Evolutionary conservation across 768 basidiomycete genomes (phyloP), one percentile per base, ranked within the genome.

Genomic region (Tulasnella sp.): DNA sequence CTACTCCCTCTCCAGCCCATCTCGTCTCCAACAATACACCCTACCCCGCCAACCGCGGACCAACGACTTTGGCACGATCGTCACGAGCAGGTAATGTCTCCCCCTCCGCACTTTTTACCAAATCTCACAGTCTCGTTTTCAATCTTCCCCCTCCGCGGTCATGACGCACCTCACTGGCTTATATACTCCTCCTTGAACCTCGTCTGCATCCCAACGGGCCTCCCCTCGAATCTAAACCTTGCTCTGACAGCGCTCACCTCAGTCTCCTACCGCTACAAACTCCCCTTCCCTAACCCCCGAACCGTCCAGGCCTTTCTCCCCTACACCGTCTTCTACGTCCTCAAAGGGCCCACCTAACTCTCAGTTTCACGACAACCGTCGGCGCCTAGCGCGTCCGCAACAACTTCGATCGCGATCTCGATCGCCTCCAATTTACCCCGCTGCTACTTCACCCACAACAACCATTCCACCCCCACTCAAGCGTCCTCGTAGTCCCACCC

Each of bases 401-500:
- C n/a, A n/a, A n/a, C n/a, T 17, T 48, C 46, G 46, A 11, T 17
- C 34, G 2, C 46, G 27, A 11, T 48, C 27, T 48, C 34, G 46
- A 48, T n/a, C 46, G 46, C 34, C 27, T 32, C 23, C 29, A 32
- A 17, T 48, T 32, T 32, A 25, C 46, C 27, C 46, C 46, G 46
- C 46, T 31, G 46, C 27, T 25, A 48, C 46, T 32, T 54, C 52
- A 6, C 52, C 52, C 32, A 39, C 52, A n/a, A 54, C 52, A 25
- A 40, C 52, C 39, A 54, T 39, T 39, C 39, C 52, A 36, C 52
- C 52, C 12, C 39, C 52, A 25, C 42, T 45, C 42, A 57, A 54
- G 52, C 52, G 52, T 41, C 39, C 52, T 54, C 55, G 32, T 43
- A 35, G 27, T 32, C 36, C 50, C 14, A 35, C 34, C 50, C 50